Evolutionary conservation across 805 yeast genomes (phyloP), one percentile per base, ranked within the genome.

Genomic region (Nakazawaea wickerhamii): DNA sequence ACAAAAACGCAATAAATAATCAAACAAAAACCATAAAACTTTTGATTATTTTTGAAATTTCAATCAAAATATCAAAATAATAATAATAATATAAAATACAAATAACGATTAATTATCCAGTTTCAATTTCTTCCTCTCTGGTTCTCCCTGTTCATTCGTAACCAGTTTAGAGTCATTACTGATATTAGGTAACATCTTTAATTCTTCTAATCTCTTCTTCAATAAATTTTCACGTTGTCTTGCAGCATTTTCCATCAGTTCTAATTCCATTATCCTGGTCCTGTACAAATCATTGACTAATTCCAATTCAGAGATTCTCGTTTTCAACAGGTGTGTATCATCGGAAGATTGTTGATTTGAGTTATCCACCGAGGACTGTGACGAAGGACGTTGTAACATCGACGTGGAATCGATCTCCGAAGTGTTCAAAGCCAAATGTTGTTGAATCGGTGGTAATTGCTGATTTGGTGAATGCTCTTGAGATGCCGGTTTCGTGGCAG

Each of bases 261-360:
- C 96, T 49, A 91, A 68, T 57, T 91, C 96, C 59, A 75, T 68
- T 34, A 91, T 86, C 51, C 95, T 76, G 5, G 91, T 77, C 52
- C 86, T 77, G 66, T 88, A 86, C 45, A 91, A 65, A 57, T 90
- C 97, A 54, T 89, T 90, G 31, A 91, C 95, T 33, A 90, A 69
- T 59, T 91, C 98, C 48, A 91, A 71, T 59, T 91, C 98, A 10
- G 84, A 77, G 18, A 90, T 86, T 45, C 95, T 71, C 0, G 96
- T 86, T 49, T 78, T 77, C 48, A 90, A 64, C 41, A 61, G 66
- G 22, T 36, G 41, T 9, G 43, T 41, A 23, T 49, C 52, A 33
- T 49, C 50, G 13, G 35, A 15, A 14, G 34, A 28, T 27, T 26
- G 44, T 14, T 49, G 51, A 26, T 43, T 45, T 4, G n/a, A 11